Base-by-base conservation (phyloP, 352 stramenopile species). In the Phytopythium chamaehyphon region DNA sequence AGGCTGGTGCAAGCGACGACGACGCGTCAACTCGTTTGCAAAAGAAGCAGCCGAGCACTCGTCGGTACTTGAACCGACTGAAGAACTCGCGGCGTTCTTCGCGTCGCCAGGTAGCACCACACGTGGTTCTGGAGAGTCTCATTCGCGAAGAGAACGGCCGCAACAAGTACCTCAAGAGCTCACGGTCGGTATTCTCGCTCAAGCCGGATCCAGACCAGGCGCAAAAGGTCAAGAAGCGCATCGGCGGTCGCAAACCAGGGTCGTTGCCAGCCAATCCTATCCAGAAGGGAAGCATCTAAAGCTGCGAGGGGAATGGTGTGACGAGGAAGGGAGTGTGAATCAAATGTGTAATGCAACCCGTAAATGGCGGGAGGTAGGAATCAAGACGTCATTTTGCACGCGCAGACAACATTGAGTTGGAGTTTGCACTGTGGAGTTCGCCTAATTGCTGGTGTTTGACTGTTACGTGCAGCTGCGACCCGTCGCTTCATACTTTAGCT, bases 101-200 rank as follows among this genome's bases (percentile, higher is more conserved):
- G n/a, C 69, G 79, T 55, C 71, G 77, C 19, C 76, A 77, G 31
- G 76, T 91, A 42, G 73, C 78, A 22, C 74, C 78, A 26, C 81
- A 91, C 44, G 64, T 89, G n/a, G 75, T 91, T 45, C 55, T 91
- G 6, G 78, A 91, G 54, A 91, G 81, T 73, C 59, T 91, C 23
- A 86, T 89, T 38, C 81, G 79, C 10, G 79, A 91, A 56, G 81
- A 91, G 47, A 83, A 78, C 18, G 80, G 78, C 1, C 76, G 76
- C 47, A 89, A 90, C 65, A 88, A 88, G 50, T 91, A 89, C 59
- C 70, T 89, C 44, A 91, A 91, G 75, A 89, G 81, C 60, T 88
- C 81, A 12, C 78, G 77, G 35, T 72, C 74, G 23, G 76, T 86
- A 14, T 88, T 89, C 46, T 89, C 78, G 43, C 59, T 91, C 37